Percentiles rank a stretch among this genome's conserved stretches.
These are phyloP conservation scores for Gigaspora rosea DNA, from an alignment of 192 early-diverging fungal species.

Conservation along the genomic window DNA sequence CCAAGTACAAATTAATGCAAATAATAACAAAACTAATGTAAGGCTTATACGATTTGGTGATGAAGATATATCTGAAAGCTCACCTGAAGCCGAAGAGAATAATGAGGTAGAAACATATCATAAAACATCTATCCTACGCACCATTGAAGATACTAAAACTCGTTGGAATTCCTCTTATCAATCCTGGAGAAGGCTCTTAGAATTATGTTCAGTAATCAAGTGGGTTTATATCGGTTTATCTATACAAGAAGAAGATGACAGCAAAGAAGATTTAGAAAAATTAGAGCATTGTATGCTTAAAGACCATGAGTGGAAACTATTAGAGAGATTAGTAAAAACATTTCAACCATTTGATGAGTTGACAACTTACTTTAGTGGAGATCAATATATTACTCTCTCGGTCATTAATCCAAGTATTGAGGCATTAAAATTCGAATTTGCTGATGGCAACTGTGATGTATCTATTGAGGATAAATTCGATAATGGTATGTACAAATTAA, in stretches of 20 bases:
- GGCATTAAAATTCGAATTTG: constrained; percentile 13
- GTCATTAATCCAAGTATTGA: constrained; percentile 21
- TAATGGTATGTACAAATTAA: too few relatives aligned
- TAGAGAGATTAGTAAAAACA: background rate
- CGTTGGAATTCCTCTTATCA: background rate
- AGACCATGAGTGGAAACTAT: background rate
- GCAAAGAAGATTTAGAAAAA: background rate
- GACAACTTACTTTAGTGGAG: constrained; percentile 16
- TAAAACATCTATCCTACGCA: background rate
- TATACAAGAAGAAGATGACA: background rate
- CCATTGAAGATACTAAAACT: constrained; percentile 7
- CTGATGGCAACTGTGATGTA: background rate
- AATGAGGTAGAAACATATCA: background rate
- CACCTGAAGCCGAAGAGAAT: background rate
- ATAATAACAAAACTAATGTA: background rate
- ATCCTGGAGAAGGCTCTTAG: background rate
- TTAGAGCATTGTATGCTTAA: background rate
- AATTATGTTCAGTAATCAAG: background rate
- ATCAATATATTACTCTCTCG: constrained; percentile 6
- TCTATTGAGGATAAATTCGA: too few relatives aligned
- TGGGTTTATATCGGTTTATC: background rate
- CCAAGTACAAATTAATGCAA: constrained; percentile 12
- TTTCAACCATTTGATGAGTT: constrained; percentile 8
- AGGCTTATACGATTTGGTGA: too few relatives aligned
- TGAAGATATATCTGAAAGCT: background rate